Evolutionary conservation across 2,329 filamentous ascomycete genomes (phyloP), one percentile per base, ranked within the genome.

Genomic region (Colletotrichum somersetense): DNA sequence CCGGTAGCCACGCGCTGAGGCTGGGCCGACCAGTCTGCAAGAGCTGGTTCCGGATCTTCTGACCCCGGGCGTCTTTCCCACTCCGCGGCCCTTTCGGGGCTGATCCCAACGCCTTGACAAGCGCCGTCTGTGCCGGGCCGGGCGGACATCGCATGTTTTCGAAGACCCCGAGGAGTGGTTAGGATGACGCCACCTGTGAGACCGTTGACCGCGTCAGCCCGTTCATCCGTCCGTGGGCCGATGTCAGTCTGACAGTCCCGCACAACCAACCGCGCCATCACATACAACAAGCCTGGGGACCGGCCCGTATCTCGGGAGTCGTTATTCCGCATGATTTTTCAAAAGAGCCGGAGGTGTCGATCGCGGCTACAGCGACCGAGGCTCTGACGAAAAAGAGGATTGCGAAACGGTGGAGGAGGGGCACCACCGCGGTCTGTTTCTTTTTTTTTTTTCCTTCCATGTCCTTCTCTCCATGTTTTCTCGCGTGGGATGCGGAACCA

Each of bases 351-450:
- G 42, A 58, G 63, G 38, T 30, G 11, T 18, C 66, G 50, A 40
- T 23, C 12, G 33, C 20, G n/a, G 33, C 16, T 16, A 35, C 35
- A 23, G 44, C 38, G 53, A 46, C 23, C 20, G 56, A 38, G 10
- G 53, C 46, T 26, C 59, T 44, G 35, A 59, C 44, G 48, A 53
- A 42, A 64, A 48, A 48, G 53, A 38, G 26, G 38, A 46, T 38
- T 40, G n/a, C 7, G 35, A 40, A 40, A 55, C 23, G 33, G 11
- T 1, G 35, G 57, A 61, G 59, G 14, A 3, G 33, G 52, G 61
- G 59, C 55, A 40, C 58, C 53, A 61, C 56, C 50, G 48, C 63
- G 59, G 59, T 46, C 53, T 69, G 46, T 64, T 50, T 4, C 3
- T 30, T 55, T 61, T 61, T 48, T 46, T 44, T 4, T 44, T 12